Evolutionary conservation across 495 filamentous ascomycete genomes (phyloP).

Genomic region (Penicillium coprophilum): DNA sequence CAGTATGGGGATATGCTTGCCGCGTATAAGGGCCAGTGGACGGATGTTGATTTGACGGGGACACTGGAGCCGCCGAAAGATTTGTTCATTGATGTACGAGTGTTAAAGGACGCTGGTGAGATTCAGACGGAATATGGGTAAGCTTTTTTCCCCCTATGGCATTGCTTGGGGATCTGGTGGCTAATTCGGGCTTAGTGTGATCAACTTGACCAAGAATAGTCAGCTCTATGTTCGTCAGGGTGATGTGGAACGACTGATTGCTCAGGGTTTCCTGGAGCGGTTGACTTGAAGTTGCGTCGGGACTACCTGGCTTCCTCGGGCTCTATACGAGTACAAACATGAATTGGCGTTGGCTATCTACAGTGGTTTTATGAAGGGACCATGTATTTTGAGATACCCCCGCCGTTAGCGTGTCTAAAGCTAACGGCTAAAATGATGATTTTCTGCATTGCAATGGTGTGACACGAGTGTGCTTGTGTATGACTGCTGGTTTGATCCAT

Average conservation of each 20-base stretch:
- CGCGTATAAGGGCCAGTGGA: slow-evolving; percentile 98
- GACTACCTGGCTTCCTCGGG: neutral
- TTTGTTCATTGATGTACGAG: slow-evolving; percentile 95
- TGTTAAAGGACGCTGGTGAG: slow-evolving; percentile 95
- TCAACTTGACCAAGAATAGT: slow-evolving; percentile 96
- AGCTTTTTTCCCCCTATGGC: slow-evolving; percentile 14
- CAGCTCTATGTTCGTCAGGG: slow-evolving; percentile 97
- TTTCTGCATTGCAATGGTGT: slow-evolving; percentile 9
- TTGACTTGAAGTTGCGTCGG: slow-evolving; percentile 61
- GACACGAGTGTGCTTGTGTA: neutral
- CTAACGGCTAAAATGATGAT: slow-evolving; percentile 9
- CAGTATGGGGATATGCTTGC: slow-evolving; percentile 90
- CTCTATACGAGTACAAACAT: slow-evolving; percentile 1
- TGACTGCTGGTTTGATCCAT: neutral
- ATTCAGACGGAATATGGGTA: slow-evolving; percentile 99
- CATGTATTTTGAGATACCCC: slow-evolving; percentile 16
- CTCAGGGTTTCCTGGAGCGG: slow-evolving; percentile 95
- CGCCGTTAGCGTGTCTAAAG: slow-evolving; percentile 5
- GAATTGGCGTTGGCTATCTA: slow-evolving; percentile 17
- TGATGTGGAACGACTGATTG: slow-evolving; percentile 92
- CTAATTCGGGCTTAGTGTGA: slow-evolving; percentile 58
- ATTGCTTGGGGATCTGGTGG: slow-evolving; percentile 4
- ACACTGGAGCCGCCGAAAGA: slow-evolving; percentile 92
- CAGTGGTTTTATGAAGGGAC: slow-evolving; percentile 3
- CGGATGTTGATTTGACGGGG: slow-evolving; percentile 94